Evolutionary conservation across 179 eudicot genomes (phyloP).

Genomic region (Vitellaria paradoxa): DNA sequence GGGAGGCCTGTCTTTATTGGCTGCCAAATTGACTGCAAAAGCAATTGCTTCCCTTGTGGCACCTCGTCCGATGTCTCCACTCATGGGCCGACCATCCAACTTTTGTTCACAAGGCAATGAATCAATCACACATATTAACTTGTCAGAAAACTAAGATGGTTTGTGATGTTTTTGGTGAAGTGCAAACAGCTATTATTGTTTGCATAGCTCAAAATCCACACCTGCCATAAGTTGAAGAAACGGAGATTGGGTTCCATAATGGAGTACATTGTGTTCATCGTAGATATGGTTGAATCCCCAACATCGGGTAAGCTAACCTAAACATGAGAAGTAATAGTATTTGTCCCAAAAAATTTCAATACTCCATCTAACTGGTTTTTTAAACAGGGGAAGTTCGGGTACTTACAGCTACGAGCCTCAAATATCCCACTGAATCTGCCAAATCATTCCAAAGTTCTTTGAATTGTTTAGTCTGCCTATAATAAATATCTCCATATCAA

Average conservation of each 20-base stretch:
- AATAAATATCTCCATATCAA: constrained; percentile 10
- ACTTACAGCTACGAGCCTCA: constrained; percentile 77
- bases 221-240: constrained; percentile 92
- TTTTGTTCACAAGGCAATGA: constrained; percentile 12
- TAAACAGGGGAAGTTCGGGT: background rate
- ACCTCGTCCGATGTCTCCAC: constrained; percentile 95
- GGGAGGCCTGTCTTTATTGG: constrained; percentile 62
- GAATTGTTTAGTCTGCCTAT: constrained; percentile 59
- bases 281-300: constrained; percentile 42
- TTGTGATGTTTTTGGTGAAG: background rate
- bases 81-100: constrained; percentile 98
- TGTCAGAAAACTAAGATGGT: constrained; percentile 13
- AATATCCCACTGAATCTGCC: constrained; percentile 55
- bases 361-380: background rate
- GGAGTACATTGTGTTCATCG: constrained; percentile 63
- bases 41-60: constrained; percentile 76
- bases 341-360: background rate
- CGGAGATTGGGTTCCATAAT: constrained; percentile 55
- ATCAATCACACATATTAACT: background rate
- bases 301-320: constrained; percentile 84
- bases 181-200: background rate
- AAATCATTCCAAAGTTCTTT: constrained; percentile 67
- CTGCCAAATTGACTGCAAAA: constrained; percentile 64
- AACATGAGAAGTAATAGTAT: constrained; percentile 19
- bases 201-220: constrained; percentile 10